A percentile compares a stretch with the other conserved stretches of the same genome.
Conservation (phyloP, 1,284 basidiomycete genomes). For the Laetiporus sulphureus region DNA sequence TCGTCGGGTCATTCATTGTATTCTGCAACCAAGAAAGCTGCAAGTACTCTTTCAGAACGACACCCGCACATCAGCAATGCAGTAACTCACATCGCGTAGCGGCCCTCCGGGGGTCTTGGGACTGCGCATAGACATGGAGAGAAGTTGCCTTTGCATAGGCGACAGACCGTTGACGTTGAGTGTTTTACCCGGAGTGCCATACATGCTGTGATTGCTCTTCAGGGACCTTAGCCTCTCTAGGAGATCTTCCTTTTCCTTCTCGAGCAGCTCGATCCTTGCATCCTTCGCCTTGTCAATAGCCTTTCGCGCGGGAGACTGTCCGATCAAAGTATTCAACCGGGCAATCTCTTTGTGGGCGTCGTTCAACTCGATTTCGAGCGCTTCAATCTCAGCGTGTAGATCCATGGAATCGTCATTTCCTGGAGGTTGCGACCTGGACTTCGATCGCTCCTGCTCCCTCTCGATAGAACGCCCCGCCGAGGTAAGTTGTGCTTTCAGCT, state of each 20-base stretch:
- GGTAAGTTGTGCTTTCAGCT: conserved; percentile 45
- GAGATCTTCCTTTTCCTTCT: conserved; percentile 70
- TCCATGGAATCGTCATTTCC: conserved; percentile 28
- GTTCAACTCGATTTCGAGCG: conserved; percentile 73
- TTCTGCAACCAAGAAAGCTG: conserved; percentile 71
- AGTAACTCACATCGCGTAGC: conserved; percentile 57
- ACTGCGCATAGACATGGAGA: conserved; percentile 56
- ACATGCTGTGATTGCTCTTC: conserved; percentile 36
- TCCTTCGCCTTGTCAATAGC: conserved; percentile 72
- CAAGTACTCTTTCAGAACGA: background rate
- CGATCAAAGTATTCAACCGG: conserved; percentile 58
- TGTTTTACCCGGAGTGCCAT: conserved; percentile 45
- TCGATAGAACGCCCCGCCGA: conserved; percentile 56
- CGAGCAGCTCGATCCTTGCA: conserved; percentile 62
- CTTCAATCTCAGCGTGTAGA: conserved; percentile 45
- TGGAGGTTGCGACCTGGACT: conserved; percentile 29
- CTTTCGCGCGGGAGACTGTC: conserved; percentile 68
- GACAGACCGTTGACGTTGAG: conserved; percentile 54
- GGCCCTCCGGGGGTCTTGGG: conserved; percentile 76
- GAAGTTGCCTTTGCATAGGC: conserved; percentile 63
- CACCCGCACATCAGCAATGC: background rate
- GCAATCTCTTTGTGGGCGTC: conserved; percentile 79
- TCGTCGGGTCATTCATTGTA: conserved; percentile 40
- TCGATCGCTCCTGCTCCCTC: conserved; percentile 32
- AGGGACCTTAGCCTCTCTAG: conserved; percentile 59